Conservation (phyloP, 2,329 filamentous ascomycete species). For the Byssoonygena ceratinophila region DNA sequence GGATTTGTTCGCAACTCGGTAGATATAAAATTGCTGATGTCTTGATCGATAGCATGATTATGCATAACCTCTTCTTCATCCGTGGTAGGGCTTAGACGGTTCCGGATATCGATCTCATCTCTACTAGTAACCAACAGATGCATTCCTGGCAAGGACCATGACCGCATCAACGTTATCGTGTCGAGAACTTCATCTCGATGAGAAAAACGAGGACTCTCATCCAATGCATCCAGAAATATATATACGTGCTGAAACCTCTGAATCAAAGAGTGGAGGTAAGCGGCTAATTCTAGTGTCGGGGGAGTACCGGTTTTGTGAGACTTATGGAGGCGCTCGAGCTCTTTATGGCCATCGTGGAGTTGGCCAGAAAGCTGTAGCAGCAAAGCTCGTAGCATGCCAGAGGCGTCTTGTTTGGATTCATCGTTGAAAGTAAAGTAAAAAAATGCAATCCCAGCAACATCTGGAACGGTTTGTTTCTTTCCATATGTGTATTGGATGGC, state of each 20-base stretch:
- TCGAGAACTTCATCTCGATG: too few species aligned
- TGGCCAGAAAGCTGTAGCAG: constrained; percentile 21
- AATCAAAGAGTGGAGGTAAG: too few species aligned
- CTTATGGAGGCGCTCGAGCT: background rate
- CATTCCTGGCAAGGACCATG: constrained; percentile 17
- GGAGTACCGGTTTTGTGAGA: too few species aligned
- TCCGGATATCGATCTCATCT: constrained; percentile 17
- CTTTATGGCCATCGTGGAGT: constrained; percentile 8
- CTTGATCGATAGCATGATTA: constrained; percentile 17
- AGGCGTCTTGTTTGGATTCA: constrained; percentile 20
- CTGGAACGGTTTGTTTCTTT: background rate
- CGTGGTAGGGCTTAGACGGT: constrained; percentile 14
- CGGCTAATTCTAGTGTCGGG: too few species aligned
- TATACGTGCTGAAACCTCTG: too few species aligned
- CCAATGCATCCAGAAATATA: too few species aligned
- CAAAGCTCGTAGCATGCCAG: constrained; percentile 22
- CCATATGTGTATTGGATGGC: constrained; percentile 20
- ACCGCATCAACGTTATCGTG: constrained; percentile 10
- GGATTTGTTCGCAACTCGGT: too few species aligned
- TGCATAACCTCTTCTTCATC: constrained; percentile 11
- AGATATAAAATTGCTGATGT: constrained; percentile 22
- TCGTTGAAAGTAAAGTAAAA: constrained; percentile 26
- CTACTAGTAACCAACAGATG: constrained; percentile 24
- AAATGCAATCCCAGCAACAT: constrained; percentile 22
- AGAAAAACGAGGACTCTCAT: too few species aligned